These are phyloP conservation scores for Terana coerulea DNA, from an alignment of 768 basidiomycete genomes.

Conservation along the genomic window DNA sequence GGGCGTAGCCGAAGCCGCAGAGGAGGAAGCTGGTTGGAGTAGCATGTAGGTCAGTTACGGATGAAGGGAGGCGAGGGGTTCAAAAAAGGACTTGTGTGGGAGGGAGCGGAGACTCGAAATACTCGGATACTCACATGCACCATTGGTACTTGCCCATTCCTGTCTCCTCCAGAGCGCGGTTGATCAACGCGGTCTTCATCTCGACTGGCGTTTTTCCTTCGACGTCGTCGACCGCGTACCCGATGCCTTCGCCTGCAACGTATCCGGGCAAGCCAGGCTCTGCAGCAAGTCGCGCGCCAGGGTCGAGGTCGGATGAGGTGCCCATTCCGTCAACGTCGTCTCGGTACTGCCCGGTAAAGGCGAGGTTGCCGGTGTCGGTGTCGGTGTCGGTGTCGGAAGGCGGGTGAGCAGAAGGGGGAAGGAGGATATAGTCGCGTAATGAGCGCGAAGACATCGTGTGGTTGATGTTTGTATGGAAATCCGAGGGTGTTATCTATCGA, in stretches of 20 bases:
- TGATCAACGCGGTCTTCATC: conserved; percentile 9
- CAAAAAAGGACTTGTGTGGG: no score
- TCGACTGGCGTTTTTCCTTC: conserved; percentile 3
- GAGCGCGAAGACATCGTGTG: no score
- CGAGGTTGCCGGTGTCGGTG: neutral
- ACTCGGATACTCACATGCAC: conserved; percentile 10
- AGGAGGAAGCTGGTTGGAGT: conserved; percentile 6
- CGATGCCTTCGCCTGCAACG: neutral
- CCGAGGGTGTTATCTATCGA: no score
- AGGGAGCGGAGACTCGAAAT: no score
- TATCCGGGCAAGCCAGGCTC: neutral
- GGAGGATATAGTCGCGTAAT: conserved; percentile 1
- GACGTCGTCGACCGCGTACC: neutral
- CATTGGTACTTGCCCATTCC: conserved; percentile 13
- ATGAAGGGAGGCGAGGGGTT: neutral
- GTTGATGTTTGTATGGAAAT: no score
- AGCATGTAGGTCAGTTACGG: neutral
- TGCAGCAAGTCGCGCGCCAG: no score
- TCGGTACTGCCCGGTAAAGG: neutral
- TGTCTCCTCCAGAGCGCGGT: conserved; percentile 9
- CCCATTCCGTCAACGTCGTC: neutral
- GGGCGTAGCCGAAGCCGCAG: conserved; percentile 12
- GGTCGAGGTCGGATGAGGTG: neutral
- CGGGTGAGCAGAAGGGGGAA: neutral
- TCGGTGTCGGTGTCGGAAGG: neutral